phyloP scores from a whole-genome alignment of 2,329 filamentous ascomycete genomes.

The Blastomyces emzantsi region DNA sequence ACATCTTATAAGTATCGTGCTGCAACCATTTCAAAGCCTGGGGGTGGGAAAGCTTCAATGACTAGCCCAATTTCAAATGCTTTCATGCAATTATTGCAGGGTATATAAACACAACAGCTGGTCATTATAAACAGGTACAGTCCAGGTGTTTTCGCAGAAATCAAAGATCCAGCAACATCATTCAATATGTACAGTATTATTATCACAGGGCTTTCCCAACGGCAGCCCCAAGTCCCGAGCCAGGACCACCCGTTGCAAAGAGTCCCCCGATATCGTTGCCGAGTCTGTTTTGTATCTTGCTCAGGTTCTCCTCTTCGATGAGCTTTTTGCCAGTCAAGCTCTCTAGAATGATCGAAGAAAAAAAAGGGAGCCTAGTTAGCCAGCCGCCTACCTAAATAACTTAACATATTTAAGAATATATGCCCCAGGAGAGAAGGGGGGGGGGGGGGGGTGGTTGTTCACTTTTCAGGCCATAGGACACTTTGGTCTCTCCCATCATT shows the following conservation, averaged over 20 bases:
- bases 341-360: conserved; percentile 12
- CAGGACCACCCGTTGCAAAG: conserved; percentile 20
- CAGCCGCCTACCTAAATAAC: no score
- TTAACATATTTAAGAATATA: not conserved
- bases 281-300: conserved; percentile 22
- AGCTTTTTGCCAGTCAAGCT: conserved; percentile 21
- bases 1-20: no score
- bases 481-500: conserved; percentile 25
- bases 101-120: not conserved
- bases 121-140: not conserved
- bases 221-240: not conserved
- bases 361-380: not conserved
- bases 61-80: not conserved
- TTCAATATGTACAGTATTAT: not conserved
- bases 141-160: not conserved
- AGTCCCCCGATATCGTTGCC: conserved; percentile 19
- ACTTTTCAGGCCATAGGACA: conserved; percentile 24
- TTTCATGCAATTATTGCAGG: not conserved
- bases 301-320: conserved; percentile 21
- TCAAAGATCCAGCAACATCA: not conserved
- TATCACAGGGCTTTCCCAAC: conserved; percentile 7
- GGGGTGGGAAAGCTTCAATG: not conserved
- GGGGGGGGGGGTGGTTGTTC: not conserved
- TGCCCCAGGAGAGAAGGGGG: no score
- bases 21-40: no score